A percentile compares a stretch with the other conserved stretches of the same genome.
phyloP scores from a whole-genome alignment of 176 grass and related monocot genomes.

The Puccinellia tenuiflora region DNA sequence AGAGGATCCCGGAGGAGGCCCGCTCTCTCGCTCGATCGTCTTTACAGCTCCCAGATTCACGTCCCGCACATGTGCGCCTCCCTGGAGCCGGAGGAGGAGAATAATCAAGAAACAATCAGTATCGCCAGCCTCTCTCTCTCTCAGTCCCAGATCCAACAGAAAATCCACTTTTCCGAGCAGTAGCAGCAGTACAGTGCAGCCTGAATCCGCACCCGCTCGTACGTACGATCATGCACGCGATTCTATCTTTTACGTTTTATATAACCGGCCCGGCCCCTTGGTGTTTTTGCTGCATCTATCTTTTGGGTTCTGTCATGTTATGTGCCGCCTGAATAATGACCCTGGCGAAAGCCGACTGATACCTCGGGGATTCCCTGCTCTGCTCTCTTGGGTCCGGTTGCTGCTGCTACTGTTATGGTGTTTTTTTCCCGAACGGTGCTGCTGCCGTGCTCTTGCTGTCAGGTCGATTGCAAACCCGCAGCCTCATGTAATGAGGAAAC shows the following conservation, averaged over 20 bases:
- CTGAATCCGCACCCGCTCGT: neutral
- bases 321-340: neutral
- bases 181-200: neutral
- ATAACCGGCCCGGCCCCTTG: neutral
- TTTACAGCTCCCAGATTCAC: constrained; percentile 66
- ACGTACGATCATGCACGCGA: neutral
- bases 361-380: no score
- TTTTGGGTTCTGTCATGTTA: neutral
- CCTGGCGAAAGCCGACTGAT: neutral
- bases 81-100: neutral
- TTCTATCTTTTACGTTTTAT: neutral
- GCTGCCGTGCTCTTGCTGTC: no score
- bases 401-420: no score
- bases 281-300: neutral
- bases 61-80: constrained; percentile 32
- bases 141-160: constrained; percentile 45
- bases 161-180: constrained; percentile 36
- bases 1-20: neutral
- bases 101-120: constrained; percentile 1
- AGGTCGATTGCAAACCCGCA: no score
- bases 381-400: no score
- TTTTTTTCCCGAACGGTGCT: no score
- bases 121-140: neutral
- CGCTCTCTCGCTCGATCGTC: neutral
- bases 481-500: no score